Base-by-base conservation (phyloP, 371 early-diverging fungal species). In the Parasitella parasitica region DNA sequence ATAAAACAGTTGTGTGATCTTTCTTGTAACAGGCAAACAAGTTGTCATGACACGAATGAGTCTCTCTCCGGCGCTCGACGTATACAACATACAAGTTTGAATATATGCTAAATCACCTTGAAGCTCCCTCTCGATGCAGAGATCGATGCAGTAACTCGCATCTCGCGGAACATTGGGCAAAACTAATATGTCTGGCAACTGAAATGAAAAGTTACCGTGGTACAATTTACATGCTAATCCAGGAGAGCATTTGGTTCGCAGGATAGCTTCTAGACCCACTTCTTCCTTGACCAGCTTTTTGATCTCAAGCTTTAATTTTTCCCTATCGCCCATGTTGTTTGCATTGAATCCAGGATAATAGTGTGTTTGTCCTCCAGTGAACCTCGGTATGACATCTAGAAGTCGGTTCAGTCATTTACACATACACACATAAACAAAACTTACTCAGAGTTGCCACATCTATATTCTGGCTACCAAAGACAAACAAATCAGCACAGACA, bases 161-260 rank as follows among this genome's bases (percentile, higher is more conserved):
- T 91, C 84, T 32, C 95, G 89, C 63, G 83, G 87, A 28, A 92
- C 96, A 61, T 90, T 93, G 16, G 96, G 91, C 51, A 95, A 75
- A 7, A 92, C 83, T 38, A 96, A 71, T 39, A 97, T 74, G 64
- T 95, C 96, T 9, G 91, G 85, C 32, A 86, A 84, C 12, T 94
- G 93, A 18, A 91, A 75, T 58, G 93, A 92, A 67, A 91, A 92
- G 72, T 93, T 90, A n/a, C 95, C 95, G 56, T 94, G 87, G 78
- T 87, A 94, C n/a, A 86, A 77, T n/a, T 80, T 78, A 82, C 87
- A 86, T 38, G 78, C 76, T 59, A 92, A 76, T 15, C 94, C 94
- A 37, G 87, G 87, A 16, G 90, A 89, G 5, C 91, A 88, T 20
- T 95, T 82, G 4, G 97, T 87, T n/a, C 96, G 83, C 73, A 95